Conservation (phyloP, 1,284 basidiomycete genomes). For the Microbotryum silenes-acaulis region DNA sequence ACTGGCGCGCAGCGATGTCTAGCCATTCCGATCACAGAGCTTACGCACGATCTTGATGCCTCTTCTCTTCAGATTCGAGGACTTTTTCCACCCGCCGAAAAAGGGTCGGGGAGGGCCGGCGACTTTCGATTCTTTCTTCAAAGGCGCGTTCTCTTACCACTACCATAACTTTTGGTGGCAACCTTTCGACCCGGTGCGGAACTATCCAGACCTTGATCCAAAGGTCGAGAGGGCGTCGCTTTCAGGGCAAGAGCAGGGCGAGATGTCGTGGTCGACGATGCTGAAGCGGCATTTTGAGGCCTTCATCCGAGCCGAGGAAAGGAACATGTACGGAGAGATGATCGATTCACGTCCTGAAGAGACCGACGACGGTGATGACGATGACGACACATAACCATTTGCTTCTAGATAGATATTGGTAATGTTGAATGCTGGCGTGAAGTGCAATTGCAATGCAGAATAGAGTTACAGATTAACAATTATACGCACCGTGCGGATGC, state of each 20-base stretch:
- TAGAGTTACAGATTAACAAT: too few species aligned
- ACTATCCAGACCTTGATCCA: conserved; percentile 69
- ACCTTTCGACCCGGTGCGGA: conserved; percentile 74
- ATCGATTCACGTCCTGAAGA: background rate
- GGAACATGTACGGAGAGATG: conserved; percentile 58
- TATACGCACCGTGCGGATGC: too few species aligned
- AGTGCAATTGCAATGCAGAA: too few species aligned
- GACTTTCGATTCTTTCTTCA: conserved; percentile 76
- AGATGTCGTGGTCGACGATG: conserved; percentile 80
- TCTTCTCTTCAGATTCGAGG: conserved; percentile 30
- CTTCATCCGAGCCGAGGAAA: conserved; percentile 72
- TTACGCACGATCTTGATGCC: background rate
- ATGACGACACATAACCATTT: too few species aligned
- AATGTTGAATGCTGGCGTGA: too few species aligned
- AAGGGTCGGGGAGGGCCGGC: conserved; percentile 59
- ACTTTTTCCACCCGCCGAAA: conserved; percentile 68
- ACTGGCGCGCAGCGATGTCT: background rate
- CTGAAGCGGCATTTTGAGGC: conserved; percentile 83
- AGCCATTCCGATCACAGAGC: background rate
- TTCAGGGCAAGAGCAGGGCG: conserved; percentile 47
- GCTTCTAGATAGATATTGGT: too few species aligned
- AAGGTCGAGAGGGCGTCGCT: background rate
- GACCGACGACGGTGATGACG: too few species aligned
- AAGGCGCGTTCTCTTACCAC: conserved; percentile 72
- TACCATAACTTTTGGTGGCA: conserved; percentile 86